Conservation (phyloP, 108 stramenopile genomes). For the Seminavis robusta region DNA sequence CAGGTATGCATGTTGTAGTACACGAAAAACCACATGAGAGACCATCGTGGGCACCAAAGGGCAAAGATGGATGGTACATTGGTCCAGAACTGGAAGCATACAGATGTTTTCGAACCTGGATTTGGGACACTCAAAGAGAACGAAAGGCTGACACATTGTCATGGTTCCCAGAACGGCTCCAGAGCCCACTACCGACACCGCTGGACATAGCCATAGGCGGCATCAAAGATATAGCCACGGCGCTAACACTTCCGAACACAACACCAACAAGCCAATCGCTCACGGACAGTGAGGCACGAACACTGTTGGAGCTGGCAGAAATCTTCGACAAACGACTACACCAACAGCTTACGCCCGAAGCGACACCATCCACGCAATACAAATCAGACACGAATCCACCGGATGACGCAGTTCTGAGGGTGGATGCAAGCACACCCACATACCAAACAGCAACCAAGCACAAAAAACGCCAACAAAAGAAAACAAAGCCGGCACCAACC, state of each 20-base stretch:
- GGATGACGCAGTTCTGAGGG: no score
- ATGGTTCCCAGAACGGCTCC: constrained; percentile 22
- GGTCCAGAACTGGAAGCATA: constrained; percentile 26
- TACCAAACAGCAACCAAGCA: background rate
- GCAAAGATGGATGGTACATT: constrained; percentile 20
- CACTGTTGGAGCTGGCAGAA: background rate
- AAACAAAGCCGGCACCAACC: background rate
- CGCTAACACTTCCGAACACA: background rate
- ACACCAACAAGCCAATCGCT: background rate
- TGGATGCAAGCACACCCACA: background rate
- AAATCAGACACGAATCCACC: no score
- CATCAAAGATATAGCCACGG: background rate
- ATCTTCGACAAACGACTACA: background rate
- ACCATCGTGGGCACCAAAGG: constrained; percentile 17
- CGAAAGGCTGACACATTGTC: constrained; percentile 32
- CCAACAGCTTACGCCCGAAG: background rate
- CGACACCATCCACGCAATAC: background rate
- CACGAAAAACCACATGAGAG: constrained; percentile 14
- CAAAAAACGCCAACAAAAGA: background rate
- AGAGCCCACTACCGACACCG: constrained; percentile 6
- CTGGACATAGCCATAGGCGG: background rate
- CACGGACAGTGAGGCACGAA: background rate
- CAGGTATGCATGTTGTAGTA: constrained; percentile 28
- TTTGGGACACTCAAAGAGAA: background rate
- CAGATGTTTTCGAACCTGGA: constrained; percentile 13